Conservation (phyloP, 202 grass and related monocot species). For the Dendrocalamus latiflorus region DNA sequence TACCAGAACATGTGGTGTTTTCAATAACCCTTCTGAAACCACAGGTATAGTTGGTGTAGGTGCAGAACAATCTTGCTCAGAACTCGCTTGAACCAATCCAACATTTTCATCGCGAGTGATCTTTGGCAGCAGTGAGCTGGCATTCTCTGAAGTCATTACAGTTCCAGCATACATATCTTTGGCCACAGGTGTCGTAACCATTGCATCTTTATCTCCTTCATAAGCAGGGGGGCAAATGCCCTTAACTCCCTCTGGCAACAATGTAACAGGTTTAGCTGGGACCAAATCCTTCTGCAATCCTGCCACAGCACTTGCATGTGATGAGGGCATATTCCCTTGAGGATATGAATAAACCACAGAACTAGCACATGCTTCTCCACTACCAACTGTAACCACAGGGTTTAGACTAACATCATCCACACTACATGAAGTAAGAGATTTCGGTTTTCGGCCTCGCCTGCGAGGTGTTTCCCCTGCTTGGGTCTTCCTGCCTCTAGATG, state of each 20-base stretch:
- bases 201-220: constrained; percentile 17
- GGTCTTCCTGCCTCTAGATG: no score
- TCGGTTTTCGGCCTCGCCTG: constrained; percentile 62
- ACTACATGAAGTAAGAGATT: constrained; percentile 36
- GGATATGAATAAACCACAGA: constrained; percentile 33
- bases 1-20: constrained; percentile 35
- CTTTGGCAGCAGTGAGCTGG: constrained; percentile 11
- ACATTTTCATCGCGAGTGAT: constrained; percentile 11
- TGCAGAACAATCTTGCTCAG: constrained; percentile 16
- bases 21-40: constrained; percentile 45
- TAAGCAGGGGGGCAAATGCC: neutral
- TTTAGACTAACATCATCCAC: constrained; percentile 26
- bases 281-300: constrained; percentile 35
- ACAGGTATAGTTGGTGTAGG: constrained; percentile 38
- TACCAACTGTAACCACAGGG: constrained; percentile 30
- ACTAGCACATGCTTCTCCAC: constrained; percentile 28
- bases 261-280: constrained; percentile 22
- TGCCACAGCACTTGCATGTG: constrained; percentile 17
- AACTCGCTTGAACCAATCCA: constrained; percentile 38
- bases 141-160: constrained; percentile 12
- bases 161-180: constrained; percentile 29
- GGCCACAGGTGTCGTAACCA: constrained; percentile 18
- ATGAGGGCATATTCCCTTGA: constrained; percentile 34
- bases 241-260: constrained; percentile 35
- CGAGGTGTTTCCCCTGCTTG: constrained; percentile 59